phyloP scores from a whole-genome alignment of 306 rosid genomes.

The Geum urbanum region DNA sequence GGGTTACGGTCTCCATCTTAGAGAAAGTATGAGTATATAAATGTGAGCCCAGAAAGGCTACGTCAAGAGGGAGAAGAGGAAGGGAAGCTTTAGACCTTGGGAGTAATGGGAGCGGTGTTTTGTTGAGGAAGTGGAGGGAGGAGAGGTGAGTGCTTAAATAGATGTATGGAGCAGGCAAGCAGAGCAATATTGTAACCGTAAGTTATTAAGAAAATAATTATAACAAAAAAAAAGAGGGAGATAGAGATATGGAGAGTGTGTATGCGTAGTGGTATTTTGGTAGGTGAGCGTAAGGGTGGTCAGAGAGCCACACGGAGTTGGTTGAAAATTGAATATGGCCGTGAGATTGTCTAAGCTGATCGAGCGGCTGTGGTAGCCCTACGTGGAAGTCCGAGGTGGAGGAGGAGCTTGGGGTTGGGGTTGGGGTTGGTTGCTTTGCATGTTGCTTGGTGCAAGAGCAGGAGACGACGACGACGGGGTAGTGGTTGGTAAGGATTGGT shows the following conservation, averaged over 20 bases:
- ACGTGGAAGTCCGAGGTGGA: conserved; percentile 30
- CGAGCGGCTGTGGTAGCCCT: conserved; percentile 9
- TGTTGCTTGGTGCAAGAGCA: conserved; percentile 1
- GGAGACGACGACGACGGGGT: conserved; percentile 6
- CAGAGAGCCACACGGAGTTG: conserved; percentile 45
- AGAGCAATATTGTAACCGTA: background rate
- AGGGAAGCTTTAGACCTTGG: background rate
- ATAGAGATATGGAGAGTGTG: background rate
- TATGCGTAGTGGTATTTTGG: conserved; percentile 30
- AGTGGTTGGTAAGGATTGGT: conserved; percentile 18
- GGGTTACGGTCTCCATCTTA: conserved; percentile 35
- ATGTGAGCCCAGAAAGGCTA: background rate
- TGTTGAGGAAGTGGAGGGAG: conserved; percentile 26
- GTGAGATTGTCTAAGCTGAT: conserved; percentile 13
- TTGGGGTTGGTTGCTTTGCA: conserved; percentile 1
- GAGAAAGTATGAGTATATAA: background rate
- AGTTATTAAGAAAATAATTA: background rate
- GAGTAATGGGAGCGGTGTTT: conserved; percentile 1
- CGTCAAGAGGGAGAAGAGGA: background rate
- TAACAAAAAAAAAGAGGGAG: too few species aligned
- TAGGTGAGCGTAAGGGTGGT: conserved; percentile 58
- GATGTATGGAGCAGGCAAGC: background rate
- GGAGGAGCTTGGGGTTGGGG: background rate
- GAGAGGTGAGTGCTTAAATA: conserved; percentile 29
- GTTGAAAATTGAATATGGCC: conserved; percentile 34